A percentile compares a stretch with the other conserved stretches of the same genome.
Conservation (phyloP, 164 flowering plant genomes). For the Vitis rupestris region DNA sequence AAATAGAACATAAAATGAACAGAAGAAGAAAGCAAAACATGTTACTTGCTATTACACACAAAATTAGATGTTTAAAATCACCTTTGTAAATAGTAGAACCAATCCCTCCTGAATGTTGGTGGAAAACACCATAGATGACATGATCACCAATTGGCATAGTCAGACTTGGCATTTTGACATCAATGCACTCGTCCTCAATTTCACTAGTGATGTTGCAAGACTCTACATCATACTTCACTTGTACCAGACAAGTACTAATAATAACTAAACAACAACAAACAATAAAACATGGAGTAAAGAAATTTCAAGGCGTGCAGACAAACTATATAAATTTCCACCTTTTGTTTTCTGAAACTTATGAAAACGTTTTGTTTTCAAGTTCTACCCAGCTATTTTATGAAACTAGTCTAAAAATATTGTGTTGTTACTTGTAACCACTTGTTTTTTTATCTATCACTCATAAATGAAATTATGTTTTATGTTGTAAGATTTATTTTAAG, state of each 20-base stretch:
- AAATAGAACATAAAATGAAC: neutral
- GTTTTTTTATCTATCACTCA: too few relatives aligned
- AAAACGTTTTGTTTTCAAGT: neutral
- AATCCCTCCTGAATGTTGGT: constrained; percentile 77
- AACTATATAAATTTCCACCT: neutral
- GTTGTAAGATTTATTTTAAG: too few relatives aligned
- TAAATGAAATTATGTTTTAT: too few relatives aligned
- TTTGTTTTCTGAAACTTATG: neutral
- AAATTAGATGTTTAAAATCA: constrained; percentile 15
- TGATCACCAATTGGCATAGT: constrained; percentile 57
- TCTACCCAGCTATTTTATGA: neutral
- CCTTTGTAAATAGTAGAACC: constrained; percentile 73
- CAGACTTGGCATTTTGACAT: constrained; percentile 40
- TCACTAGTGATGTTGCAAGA: constrained; percentile 29
- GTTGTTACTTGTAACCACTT: too few relatives aligned
- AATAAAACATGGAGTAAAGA: neutral
- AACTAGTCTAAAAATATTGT: neutral
- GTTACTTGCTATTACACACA: neutral
- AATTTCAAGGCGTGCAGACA: neutral
- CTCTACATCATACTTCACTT: constrained; percentile 77
- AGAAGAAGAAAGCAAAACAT: neutral
- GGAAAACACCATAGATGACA: constrained; percentile 75
- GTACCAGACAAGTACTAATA: constrained; percentile 10
- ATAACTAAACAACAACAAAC: neutral
- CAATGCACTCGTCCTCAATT: constrained; percentile 34